Evolutionary conservation across 2,329 filamentous ascomycete genomes (phyloP).

Genomic region (Pestalotiopsis sp.): DNA sequence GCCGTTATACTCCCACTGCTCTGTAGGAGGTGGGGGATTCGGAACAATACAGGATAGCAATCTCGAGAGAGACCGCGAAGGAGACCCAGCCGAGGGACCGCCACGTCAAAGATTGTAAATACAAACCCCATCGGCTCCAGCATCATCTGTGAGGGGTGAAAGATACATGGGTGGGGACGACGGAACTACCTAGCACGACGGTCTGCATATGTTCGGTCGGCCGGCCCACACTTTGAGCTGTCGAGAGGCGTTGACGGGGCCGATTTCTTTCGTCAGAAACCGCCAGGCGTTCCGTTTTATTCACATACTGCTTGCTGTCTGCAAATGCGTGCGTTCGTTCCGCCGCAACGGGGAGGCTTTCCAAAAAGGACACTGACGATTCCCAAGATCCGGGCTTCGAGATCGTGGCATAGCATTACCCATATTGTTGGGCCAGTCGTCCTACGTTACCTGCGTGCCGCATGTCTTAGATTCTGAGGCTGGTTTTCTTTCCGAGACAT

Average conservation of each 20-base stretch:
- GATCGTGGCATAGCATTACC: background rate
- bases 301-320: background rate
- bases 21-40: too few species aligned
- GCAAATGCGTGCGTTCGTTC: background rate
- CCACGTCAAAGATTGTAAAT: slow-evolving; percentile 32
- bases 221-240: background rate
- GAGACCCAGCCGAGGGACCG: slow-evolving; percentile 31
- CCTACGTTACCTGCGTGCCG: slow-evolving; percentile 7
- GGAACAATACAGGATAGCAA: background rate
- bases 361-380: background rate
- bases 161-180: slow-evolving; percentile 9
- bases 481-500: slow-evolving; percentile 4
- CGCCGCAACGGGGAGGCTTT: background rate
- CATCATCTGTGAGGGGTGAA: slow-evolving; percentile 4
- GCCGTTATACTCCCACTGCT: too few species aligned
- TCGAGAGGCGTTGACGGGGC: background rate
- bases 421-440: background rate
- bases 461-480: slow-evolving; percentile 10
- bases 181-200: background rate
- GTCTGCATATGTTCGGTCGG: background rate
- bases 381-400: background rate
- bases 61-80: slow-evolving; percentile 22
- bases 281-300: background rate
- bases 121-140: slow-evolving; percentile 20
- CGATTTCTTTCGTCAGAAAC: background rate